Base-by-base conservation (phyloP, 768 basidiomycete genomes). In the Tylopilus balloui region DNA sequence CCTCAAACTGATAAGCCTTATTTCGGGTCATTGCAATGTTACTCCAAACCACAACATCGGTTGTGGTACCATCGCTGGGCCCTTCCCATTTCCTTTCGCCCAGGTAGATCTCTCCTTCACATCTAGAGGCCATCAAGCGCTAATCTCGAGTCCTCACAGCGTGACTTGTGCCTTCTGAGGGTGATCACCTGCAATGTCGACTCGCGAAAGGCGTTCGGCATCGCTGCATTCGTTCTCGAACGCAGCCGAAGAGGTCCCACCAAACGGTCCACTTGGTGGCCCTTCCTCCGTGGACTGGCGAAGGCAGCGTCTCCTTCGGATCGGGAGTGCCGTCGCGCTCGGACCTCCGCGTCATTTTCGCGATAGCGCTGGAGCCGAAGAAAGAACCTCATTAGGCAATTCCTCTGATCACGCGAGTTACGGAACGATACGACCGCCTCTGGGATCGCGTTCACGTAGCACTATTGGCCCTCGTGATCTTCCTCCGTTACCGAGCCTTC, bases 221-320 rank as follows among this genome's bases (percentile, higher is more conserved):
- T 58, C 56, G 29, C 42, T 52, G 15, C 60, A 53, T 39, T 63
- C 65, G 10, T 36, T 64, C 13, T 35, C 23, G 4, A 44, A 59
- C 23, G 24, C 52, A 21, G 20, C 14, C 25, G 39, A 55, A 20
- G 57, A 54, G 32, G 21, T 19, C 17, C 51, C 51, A 0, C 69
- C 68, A 1, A 55, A 64, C 4, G 73, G 69, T 21, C 73, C 73
- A 6, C 60, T 76, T 34, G 66, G 69, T 48, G 74, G 73, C 0
- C 81, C 85, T 0, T 78, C 81, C 3, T 69, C 77, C 15, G 82
- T 79, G 3, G 71, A 75, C 21, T 81, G 78, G 79, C 75, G 84
- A 45, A 74, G 84, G 21, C 70, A 81, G 51, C 75, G 84, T 32
- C 69, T 86, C 13, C 72, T 83, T 6, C 72, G 71, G 29, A 80